phyloP scores from a whole-genome alignment of 768 basidiomycete genomes.

The Filobasidium wieringae region DNA sequence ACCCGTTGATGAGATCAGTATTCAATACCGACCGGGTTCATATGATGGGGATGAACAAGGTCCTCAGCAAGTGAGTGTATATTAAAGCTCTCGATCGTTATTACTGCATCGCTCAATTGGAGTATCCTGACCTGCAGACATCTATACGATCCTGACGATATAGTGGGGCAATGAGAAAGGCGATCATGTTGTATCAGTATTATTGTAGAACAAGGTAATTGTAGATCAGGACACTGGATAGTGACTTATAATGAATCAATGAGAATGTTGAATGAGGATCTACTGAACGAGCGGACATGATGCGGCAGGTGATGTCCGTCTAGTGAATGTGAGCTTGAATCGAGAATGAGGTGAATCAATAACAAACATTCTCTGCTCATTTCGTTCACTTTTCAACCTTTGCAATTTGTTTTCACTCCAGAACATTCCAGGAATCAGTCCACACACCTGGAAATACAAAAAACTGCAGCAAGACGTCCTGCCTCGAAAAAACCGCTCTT shows the following conservation, averaged over 20 bases:
- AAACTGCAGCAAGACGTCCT: not conserved
- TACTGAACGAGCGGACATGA: too few relatives aligned
- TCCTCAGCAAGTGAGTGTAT: not conserved
- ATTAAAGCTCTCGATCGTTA: not conserved
- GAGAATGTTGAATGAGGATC: too few relatives aligned
- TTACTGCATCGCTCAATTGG: not conserved
- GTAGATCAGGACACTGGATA: too few relatives aligned
- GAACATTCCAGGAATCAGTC: not conserved
- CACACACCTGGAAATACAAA: not conserved
- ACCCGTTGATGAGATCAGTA: conserved; percentile 56
- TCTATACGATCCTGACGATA: not conserved
- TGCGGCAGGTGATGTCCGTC: not conserved
- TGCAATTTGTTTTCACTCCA: not conserved
- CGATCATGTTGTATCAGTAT: too few relatives aligned
- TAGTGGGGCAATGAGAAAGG: not conserved
- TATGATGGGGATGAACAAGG: conserved; percentile 50
- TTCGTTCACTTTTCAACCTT: not conserved
- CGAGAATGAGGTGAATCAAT: not conserved
- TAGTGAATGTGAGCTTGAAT: too few relatives aligned
- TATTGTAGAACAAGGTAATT: too few relatives aligned
- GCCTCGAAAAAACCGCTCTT: too few relatives aligned
- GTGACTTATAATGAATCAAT: too few relatives aligned
- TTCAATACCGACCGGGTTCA: conserved; percentile 65
- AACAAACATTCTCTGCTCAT: not conserved
- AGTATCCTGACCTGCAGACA: not conserved